Evolutionary conservation across 2,329 filamentous ascomycete genomes (phyloP).

Genomic region (Phyllosticta paracitricarpa): DNA sequence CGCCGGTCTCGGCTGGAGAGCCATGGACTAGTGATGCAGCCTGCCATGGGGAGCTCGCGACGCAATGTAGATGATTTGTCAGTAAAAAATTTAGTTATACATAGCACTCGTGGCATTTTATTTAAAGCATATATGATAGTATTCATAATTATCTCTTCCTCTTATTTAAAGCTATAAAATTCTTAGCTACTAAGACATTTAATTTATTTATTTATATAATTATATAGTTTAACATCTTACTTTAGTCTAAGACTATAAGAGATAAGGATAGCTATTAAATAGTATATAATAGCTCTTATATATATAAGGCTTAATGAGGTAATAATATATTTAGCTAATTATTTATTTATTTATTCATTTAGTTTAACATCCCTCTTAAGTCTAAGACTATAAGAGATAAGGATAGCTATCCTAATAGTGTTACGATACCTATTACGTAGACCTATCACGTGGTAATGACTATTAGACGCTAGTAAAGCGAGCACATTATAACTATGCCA

Average conservation of each 20-base stretch:
- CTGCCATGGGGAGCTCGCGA: background rate
- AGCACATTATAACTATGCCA: too few species aligned
- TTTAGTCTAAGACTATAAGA: too few species aligned
- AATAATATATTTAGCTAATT: background rate
- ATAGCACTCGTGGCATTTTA: background rate
- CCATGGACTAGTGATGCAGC: slow-evolving; percentile 23
- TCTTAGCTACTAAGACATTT: too few species aligned
- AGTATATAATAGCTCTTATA: background rate
- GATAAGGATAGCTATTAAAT: too few species aligned
- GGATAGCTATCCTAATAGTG: background rate
- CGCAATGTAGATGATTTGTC: background rate
- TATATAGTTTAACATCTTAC: too few species aligned
- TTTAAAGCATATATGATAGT: background rate
- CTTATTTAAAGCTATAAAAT: too few species aligned
- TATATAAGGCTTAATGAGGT: too few species aligned
- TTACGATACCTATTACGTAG: too few species aligned
- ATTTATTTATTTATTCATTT: background rate
- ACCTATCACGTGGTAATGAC: too few species aligned
- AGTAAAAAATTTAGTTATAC: background rate
- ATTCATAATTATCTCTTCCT: too few species aligned
- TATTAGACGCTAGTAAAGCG: too few species aligned
- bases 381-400: background rate
- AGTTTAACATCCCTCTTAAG: background rate
- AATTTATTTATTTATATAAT: too few species aligned
- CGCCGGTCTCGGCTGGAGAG: slow-evolving; percentile 29